Percentiles rank a stretch among this genome's conserved stretches.
Conservation (phyloP, 2,329 filamentous ascomycete genomes). For the Colletotrichum truncatum region DNA sequence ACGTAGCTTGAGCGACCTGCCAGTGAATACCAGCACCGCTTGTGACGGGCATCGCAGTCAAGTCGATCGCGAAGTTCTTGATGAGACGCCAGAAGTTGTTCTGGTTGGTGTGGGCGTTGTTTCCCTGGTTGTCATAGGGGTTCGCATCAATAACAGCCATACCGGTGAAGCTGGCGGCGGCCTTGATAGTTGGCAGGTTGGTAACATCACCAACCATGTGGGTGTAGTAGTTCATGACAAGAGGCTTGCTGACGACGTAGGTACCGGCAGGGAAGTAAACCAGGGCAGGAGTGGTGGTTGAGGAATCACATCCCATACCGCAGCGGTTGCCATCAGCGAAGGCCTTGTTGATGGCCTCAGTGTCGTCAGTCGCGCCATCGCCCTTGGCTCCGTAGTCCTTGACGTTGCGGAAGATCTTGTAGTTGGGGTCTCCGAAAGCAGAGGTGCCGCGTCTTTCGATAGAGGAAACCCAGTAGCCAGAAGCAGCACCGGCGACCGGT, state of each 20-base stretch:
- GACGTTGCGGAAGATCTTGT: constrained; percentile 81
- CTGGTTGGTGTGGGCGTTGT: constrained; percentile 83
- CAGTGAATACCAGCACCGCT: constrained; percentile 80
- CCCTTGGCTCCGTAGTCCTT: constrained; percentile 79
- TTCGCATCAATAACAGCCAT: constrained; percentile 92
- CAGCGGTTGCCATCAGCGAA: constrained; percentile 83
- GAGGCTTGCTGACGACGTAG: constrained; percentile 81
- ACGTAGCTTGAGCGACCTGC: constrained; percentile 87
- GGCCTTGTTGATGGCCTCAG: constrained; percentile 76
- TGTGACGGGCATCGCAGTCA: constrained; percentile 69
- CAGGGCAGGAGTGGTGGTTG: constrained; percentile 83
- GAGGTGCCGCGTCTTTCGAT: constrained; percentile 76
- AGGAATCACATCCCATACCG: constrained; percentile 82
- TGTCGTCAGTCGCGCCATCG: constrained; percentile 80
- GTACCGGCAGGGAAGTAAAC: constrained; percentile 93
- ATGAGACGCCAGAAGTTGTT: constrained; percentile 81
- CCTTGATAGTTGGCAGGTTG: constrained; percentile 79
- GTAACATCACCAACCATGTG: constrained; percentile 87
- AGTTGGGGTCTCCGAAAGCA: constrained; percentile 68
- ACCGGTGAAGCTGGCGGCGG: constrained; percentile 75
- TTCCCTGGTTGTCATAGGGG: constrained; percentile 76
- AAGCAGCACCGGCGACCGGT: constrained; percentile 38
- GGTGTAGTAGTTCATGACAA: constrained; percentile 91
- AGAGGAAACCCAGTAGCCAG: constrained; percentile 76
- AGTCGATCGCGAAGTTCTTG: constrained; percentile 83